Base-by-base conservation (phyloP, 1,284 basidiomycete genomes). In the Leccinum angustisporum region DNA sequence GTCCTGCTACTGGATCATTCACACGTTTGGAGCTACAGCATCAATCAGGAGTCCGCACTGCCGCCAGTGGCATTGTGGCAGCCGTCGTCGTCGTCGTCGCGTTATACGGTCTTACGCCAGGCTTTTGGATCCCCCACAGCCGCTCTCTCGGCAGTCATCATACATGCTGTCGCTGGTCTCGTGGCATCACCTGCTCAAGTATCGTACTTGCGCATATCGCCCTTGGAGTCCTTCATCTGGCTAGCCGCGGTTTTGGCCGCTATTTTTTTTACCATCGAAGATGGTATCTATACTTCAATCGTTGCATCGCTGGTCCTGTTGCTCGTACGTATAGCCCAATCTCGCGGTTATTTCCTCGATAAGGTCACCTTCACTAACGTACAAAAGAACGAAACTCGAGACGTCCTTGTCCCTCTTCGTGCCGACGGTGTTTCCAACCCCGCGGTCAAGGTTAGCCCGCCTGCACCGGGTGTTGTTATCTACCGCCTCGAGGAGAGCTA, bases 1-100 rank as follows among this genome's bases (percentile, higher is more conserved):
- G 98, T 76, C 95, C 97, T 8, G 94, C 96, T 0, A 99, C 97
- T 8, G 97, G 97, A 14, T 98, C 96, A 0, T 99, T 99, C 84
- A 98, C 95, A 46, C 94, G 97, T 40, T 94, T 95, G 3, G 97
- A 97, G 1, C 83, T 99, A 75, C 95, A 98, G 79, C 90, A 93
- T 59, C 97, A 97, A 79, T 96, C 94, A 0, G 97, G 97, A 63
- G 97, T 98, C 21, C 90, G 97, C 65, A 98, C 97, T 7, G 97
- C 97, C 6, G 81, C 91, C 14, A 95, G 93, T 8, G 97, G 97
- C 69, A 85, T 97, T 69, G 77, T 94, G 68, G 94, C 94, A 13
- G 91, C 92, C 57, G 76, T 98, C 57, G 88, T 96, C 54, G 95
- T 98, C 60, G 90, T 98, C 27, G 27, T 27, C 66, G 95, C 97